A percentile compares a stretch with the other conserved stretches of the same genome.
Evolutionary conservation across 2,329 filamentous ascomycete species (phyloP).

Genomic region (Diaporthe citriasiana): DNA sequence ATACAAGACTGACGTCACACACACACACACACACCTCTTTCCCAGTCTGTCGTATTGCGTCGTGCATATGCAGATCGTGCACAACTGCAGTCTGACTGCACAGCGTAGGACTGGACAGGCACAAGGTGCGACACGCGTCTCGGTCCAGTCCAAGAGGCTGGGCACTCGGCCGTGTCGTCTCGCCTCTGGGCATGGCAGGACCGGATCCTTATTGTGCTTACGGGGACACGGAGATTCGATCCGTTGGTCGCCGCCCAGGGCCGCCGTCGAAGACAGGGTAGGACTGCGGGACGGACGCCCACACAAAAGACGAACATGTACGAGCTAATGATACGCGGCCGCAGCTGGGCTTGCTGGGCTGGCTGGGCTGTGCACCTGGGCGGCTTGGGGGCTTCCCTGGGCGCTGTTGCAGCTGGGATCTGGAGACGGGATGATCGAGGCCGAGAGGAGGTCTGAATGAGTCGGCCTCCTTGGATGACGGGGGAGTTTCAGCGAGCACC

Average conservation of each 20-base stretch:
- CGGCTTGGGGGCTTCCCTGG: slow-evolving; percentile 17
- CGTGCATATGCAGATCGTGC: slow-evolving; percentile 15
- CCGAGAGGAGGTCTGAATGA: slow-evolving; percentile 24
- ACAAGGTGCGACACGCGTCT: slow-evolving; percentile 24
- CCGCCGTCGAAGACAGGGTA: background rate
- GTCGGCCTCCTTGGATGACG: background rate
- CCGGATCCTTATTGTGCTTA: background rate
- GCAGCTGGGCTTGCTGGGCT: slow-evolving; percentile 23
- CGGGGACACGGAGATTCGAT: background rate
- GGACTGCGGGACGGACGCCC: background rate
- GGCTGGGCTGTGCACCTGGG: slow-evolving; percentile 33
- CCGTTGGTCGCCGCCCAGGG: background rate
- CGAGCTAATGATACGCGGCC: background rate
- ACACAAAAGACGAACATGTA: background rate
- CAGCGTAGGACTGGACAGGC: slow-evolving; percentile 1
- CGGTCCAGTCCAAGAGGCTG: slow-evolving; percentile 11
- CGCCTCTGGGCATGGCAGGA: background rate
- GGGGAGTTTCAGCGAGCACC: slow-evolving; percentile 12
- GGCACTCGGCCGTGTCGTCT: slow-evolving; percentile 12
- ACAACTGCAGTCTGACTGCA: background rate
- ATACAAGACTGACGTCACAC: slow-evolving; percentile 25
- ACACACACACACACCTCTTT: slow-evolving; percentile 1
- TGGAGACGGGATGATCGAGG: slow-evolving; percentile 30
- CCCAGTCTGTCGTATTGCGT: background rate
- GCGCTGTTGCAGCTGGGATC: slow-evolving; percentile 25